Evolutionary conservation across 2,329 filamentous ascomycete genomes (phyloP).

Genomic region (Colletotrichum eleusines): DNA sequence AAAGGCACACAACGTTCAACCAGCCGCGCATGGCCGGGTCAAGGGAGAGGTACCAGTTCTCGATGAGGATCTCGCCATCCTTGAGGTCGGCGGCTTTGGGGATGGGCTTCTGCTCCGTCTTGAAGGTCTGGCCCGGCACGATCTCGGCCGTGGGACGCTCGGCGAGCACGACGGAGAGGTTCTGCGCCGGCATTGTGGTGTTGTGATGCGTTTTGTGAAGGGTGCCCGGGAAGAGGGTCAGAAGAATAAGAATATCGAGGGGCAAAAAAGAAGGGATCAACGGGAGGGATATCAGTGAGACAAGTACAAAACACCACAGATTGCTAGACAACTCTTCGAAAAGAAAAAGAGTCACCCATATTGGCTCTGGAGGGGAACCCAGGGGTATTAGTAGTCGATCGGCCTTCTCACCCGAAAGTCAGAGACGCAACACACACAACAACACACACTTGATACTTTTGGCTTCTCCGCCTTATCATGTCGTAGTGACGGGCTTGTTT

Average conservation of each 20-base stretch:
- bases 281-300: not conserved
- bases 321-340: not conserved
- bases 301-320: not conserved
- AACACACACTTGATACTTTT: not conserved
- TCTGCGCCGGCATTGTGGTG: slow-evolving; percentile 58
- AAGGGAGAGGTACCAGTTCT: slow-evolving; percentile 73
- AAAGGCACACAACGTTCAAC: slow-evolving; percentile 66
- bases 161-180: slow-evolving; percentile 69
- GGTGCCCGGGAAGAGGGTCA: too few relatives aligned
- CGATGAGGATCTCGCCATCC: slow-evolving; percentile 73
- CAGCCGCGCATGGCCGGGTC: slow-evolving; percentile 84
- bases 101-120: slow-evolving; percentile 61
- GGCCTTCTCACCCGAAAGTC: not conserved
- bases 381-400: slow-evolving; percentile 15
- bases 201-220: not conserved
- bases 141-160: slow-evolving; percentile 72
- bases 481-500: not conserved
- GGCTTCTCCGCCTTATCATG: not conserved
- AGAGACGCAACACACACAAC: not conserved
- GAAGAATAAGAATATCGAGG: not conserved
- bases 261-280: not conserved
- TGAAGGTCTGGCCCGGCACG: slow-evolving; percentile 75
- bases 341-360: not conserved
- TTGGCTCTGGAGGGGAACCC: slow-evolving; percentile 1
- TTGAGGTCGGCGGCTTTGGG: slow-evolving; percentile 66